Conservation (phyloP, 106 monocot species). For the Allium cepa region DNA sequence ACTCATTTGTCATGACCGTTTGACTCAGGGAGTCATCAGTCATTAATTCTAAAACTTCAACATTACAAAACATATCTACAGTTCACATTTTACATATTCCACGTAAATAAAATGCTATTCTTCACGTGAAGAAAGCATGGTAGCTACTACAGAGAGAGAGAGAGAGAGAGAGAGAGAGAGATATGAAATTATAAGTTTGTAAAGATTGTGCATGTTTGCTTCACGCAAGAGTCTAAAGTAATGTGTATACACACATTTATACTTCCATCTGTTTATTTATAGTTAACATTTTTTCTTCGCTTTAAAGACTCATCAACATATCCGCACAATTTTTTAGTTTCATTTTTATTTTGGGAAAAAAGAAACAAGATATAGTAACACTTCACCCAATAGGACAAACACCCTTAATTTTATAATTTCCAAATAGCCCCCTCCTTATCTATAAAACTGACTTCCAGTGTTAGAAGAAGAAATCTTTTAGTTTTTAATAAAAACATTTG, state of each 20-base stretch:
- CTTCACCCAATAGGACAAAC: conserved; percentile 48
- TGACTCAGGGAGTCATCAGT: no score
- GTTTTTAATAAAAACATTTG: not conserved
- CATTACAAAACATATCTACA: no score
- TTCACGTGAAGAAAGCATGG: not conserved
- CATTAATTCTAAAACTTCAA: no score
- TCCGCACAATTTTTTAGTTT: conserved; percentile 5
- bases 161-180: not conserved
- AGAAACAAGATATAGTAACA: conserved; percentile 34
- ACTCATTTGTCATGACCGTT: no score
- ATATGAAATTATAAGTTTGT: conserved; percentile 8
- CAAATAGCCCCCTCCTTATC: not conserved
- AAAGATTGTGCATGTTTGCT: conserved; percentile 75
- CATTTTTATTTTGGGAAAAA: conserved; percentile 4
- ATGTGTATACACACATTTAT: not conserved
- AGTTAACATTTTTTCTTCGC: conserved; percentile 72
- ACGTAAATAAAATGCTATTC: no score
- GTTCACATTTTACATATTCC: no score
- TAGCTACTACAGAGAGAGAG: not conserved
- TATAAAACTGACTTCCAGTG: conserved; percentile 4
- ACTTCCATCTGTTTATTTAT: not conserved
- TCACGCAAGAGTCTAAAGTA: conserved; percentile 80
- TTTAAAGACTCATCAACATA: conserved; percentile 93
- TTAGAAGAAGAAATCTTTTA: conserved; percentile 21
- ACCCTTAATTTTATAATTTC: not conserved